Base-by-base conservation (phyloP, 805 yeast species). In the Groenewaldozyma tartarivorans region DNA sequence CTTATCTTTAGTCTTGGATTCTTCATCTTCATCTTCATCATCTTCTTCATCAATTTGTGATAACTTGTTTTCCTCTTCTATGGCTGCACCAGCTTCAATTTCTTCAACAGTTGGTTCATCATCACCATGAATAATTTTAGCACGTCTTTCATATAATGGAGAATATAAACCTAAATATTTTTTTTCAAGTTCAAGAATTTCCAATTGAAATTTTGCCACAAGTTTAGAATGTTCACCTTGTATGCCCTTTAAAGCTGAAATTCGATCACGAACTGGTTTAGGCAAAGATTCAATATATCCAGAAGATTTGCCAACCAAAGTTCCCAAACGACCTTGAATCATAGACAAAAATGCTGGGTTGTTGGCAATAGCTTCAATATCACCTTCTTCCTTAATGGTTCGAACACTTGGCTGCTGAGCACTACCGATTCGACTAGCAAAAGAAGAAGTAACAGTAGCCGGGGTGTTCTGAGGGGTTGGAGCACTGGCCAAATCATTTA, bases 401-500 rank as follows among this genome's bases (percentile, higher is more conserved):
- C 85, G 77, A 38, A 78, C 67, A 41, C 61, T 49, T 30, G 69
- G 61, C 48, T 52, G 54, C 62, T 61, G 39, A n/a, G n/a, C n/a
- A 16, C 39, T 41, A 58, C 51, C 46, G 22, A 57, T 59, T 42
- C 71, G 67, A 57, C 73, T 77, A 60, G 58, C 60, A 51, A 86
- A 66, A 57, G 78, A 83, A 18, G 88, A 79, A 46, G 77, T 78
- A 29, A 81, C 83, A 27, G 90, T 78, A 3, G 97, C 84, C 13
- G 98, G 98, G 1, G 98, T 92, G 71, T 92, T 92, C 60, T 92
- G 98, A 4, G 98, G 98, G 1, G 98, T 92, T 35, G 98, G 98
- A 4, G 98, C 97, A 55, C 79, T 77, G 48, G 90, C 81, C 50
- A 84, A 75, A 58, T 84, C 85, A 58, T 81, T 81, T 43, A 72